Evolutionary conservation across 106 monocot species (phyloP), one percentile per base, ranked within the genome.

Genomic region (Vanilla planifolia): DNA sequence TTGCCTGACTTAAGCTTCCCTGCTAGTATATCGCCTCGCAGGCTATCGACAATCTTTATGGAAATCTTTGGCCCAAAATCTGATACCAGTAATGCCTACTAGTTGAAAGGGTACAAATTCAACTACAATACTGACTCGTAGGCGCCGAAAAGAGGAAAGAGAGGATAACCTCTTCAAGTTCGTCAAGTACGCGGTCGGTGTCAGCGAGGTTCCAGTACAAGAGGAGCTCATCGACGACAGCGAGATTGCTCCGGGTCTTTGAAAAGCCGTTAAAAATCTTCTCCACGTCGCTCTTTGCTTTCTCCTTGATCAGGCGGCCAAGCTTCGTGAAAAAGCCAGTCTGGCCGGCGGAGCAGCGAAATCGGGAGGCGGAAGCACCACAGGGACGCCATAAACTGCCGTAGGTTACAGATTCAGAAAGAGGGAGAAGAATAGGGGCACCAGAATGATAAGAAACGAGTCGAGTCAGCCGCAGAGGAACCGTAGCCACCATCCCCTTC

Each of bases 201-300:
- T 94, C 93, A 8, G 76, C 69, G 24, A 94, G 85, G 72, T 89
- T 94, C 93, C 93, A 94, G 80, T 85, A 94, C 23, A 89, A 82
- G 35, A 94, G 79, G 25, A 94, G 89, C 82, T 94, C 93, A 43
- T 94, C 93, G 37, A 94, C 69, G 60, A 94, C 93, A 43, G 93
- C 89, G 59, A 94, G 85, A 52, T 73, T 94, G 73, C 89, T 74
- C 4, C 89, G 76, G 45, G 93, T 94, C 51, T 89, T 94, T 13
- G 93, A 85, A 65, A 94, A 94, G 4, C 93, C 93, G 40, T 89
- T 89, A 77, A 94, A 94, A 29, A 94, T 29, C 71, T 79, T 89
- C 67, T 94, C 93, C 61, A 94, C 93, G 73, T 94, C 93, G 69
- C 82, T 89, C 77, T 85, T 89, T 28, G 93, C 89, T 75, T 93